Base-by-base conservation (phyloP, 495 filamentous ascomycete genomes). In the Podospora tetraspora region DNA sequence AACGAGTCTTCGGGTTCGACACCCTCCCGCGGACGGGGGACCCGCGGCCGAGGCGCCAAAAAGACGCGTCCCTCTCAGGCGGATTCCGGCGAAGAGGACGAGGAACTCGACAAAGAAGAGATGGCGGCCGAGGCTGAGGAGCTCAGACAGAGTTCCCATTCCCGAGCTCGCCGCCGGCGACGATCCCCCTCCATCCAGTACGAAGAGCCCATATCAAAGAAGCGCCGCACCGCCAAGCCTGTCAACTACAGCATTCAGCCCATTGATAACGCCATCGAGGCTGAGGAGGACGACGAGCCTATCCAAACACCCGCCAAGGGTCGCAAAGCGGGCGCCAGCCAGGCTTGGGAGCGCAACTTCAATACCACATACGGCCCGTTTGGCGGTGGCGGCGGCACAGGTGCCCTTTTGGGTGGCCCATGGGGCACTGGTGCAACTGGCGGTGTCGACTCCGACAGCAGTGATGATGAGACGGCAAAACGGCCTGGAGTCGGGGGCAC, bases 351-450 rank as follows among this genome's bases (percentile, higher is more conserved):
- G 66, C 89, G 91, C 68, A 89, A 83, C 67, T 83, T 97, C 11
- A 94, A 94, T 73, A 90, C 91, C 23, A 96, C 92, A 3, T 89
- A 86, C 75, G 95, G 96, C 12, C 94, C 96, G 0, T 97, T 99
- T 79, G 95, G 95, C 70, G 95, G 95, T 61, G 86, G 87, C 29
- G 88, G 87, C 61, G 90, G 91, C 10, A 82, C 85, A 60, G 81
- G 87, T 22, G 85, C 93, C 10, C 83, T 96, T 22, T 86, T 96
- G 72, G 91, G 86, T 65, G 90, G 89, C 6, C 90, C 91, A n/a
- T 92, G 88, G 74, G 91, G 89, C 32, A 86, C 87, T 70, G 88
- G 81, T n/a, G 89, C 92, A 9, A 85, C 87, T 59, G 92, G 89
- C 27, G 91, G 91, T 68, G 90, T 87, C 11, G 94, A 98, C 71